Percentiles rank a stretch among this genome's conserved stretches.
Conservation (phyloP, 495 filamentous ascomycete genomes). For the Thermothielavioides terrestris region DNA sequence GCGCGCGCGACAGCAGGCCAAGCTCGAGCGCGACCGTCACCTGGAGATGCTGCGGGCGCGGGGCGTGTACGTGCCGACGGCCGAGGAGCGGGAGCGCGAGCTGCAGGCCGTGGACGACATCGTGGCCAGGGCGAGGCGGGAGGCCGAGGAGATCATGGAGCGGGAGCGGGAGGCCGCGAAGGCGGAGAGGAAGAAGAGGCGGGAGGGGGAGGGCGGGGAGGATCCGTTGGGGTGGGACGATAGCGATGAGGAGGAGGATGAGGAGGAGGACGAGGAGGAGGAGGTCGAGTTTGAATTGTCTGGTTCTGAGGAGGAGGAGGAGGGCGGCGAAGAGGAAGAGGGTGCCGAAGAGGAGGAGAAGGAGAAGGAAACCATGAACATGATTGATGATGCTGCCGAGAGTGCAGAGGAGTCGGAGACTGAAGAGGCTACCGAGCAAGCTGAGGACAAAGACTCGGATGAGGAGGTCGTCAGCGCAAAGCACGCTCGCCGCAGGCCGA, state of each 20-base stretch:
- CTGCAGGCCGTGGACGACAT: constrained; percentile 75
- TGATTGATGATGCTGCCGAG: constrained; percentile 36
- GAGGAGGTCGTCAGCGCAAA: constrained; percentile 29
- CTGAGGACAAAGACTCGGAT: constrained; percentile 33
- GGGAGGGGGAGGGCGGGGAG: constrained; percentile 36
- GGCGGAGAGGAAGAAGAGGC: constrained; percentile 46
- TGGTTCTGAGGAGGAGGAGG: constrained; percentile 39
- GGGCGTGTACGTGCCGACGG: constrained; percentile 75
- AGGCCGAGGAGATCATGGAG: constrained; percentile 70
- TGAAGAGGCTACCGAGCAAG: constrained; percentile 34
- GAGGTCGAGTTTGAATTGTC: constrained; percentile 28
- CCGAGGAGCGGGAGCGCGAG: constrained; percentile 75
- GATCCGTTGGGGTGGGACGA: constrained; percentile 53
- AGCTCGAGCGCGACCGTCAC: constrained; percentile 64
- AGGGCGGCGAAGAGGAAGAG: constrained; percentile 20
- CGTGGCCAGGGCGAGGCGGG: constrained; percentile 70
- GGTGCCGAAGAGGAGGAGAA: constrained; percentile 28
- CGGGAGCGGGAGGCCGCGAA: constrained; percentile 64
- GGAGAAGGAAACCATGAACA: constrained; percentile 16
- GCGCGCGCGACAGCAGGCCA: constrained; percentile 72
- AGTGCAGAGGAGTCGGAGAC: constrained; percentile 30
- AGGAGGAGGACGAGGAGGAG: constrained; percentile 25
- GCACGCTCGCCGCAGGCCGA: constrained; percentile 28
- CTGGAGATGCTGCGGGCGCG: constrained; percentile 67
- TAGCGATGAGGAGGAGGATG: constrained; percentile 44